Base-by-base conservation (phyloP, 495 filamentous ascomycete genomes). In the Podospora fimiseda region DNA sequence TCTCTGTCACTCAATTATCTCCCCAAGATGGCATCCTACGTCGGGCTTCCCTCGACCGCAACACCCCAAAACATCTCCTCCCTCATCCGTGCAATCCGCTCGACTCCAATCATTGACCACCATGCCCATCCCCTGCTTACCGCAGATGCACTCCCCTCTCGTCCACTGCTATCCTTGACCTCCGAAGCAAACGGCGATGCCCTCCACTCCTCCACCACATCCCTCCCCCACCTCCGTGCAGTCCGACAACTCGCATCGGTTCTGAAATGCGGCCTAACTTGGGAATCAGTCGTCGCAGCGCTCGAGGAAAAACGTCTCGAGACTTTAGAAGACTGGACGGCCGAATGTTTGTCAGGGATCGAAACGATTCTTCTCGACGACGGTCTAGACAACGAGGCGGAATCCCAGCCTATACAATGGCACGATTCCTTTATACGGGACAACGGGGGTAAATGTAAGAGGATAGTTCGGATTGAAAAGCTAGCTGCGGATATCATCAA, bases 401-500 rank as follows among this genome's bases (percentile, higher is more conserved):
- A 79, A 33, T 74, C 84, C 19, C 75, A 87, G 63, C 53, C 70
- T 6, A 88, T 82, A 55, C 57, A 67, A 14, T 91, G 86, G 85
- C 89, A 93, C 65, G 79, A 85, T 62, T 74, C 77, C 38, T 84
- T 86, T 56, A 84, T 83, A 0, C 67, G 65, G 27, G 27, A 33
- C n/a, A n/a, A n/a, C 5, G 27, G 27, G 14, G 71, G 69, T 51
- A 66, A 71, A 45, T 86, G 83, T 56, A 90, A 85, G 67, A 80
- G 88, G 9, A 90, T 96, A 48, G 85, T 95, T 9, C 79, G 89
- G 18, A 87, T 96, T 55, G 90, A 96, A 66, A 78, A 78, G n/a
- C 64, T 91, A 14, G 89, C 88, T 1, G 79, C 82, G 41, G 70
- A 77, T 2, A 67, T 89, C 24, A 75, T 91, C 56, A 65, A 73